Evolutionary conservation across 2,329 filamentous ascomycete species (phyloP).

Genomic region (Botryotinia narcissicola): DNA sequence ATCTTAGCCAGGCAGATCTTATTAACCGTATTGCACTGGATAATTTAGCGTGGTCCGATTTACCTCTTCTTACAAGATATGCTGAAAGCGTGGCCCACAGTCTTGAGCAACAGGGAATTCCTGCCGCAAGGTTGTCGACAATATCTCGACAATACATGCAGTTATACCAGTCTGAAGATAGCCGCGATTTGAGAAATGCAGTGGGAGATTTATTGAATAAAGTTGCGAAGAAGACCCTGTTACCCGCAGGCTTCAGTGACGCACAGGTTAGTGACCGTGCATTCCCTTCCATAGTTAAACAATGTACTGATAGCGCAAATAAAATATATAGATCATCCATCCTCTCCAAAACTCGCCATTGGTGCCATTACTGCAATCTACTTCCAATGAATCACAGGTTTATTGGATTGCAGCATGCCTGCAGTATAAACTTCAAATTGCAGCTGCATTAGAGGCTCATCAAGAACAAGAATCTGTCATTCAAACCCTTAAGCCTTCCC

Average conservation of each 20-base stretch:
- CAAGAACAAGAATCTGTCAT: slow-evolving; percentile 43
- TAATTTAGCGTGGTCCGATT: slow-evolving; percentile 37
- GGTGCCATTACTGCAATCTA: slow-evolving; percentile 46
- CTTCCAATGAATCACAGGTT: slow-evolving; percentile 37
- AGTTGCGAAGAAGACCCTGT: slow-evolving; percentile 29
- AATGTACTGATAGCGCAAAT: slow-evolving; percentile 39
- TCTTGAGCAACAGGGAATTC: background rate
- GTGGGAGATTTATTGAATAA: slow-evolving; percentile 31
- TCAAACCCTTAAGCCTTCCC: slow-evolving; percentile 49
- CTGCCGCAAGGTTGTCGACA: background rate
- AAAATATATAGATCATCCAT: slow-evolving; percentile 51
- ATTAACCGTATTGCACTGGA: slow-evolving; percentile 35
- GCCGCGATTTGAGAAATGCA: slow-evolving; percentile 29
- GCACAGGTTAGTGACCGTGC: slow-evolving; percentile 46
- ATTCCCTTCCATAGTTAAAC: slow-evolving; percentile 29
- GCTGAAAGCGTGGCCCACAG: slow-evolving; percentile 19
- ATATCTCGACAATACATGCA: slow-evolving; percentile 26
- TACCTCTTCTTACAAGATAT: slow-evolving; percentile 35
- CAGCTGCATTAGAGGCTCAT: slow-evolving; percentile 44
- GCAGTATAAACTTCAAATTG: slow-evolving; percentile 50
- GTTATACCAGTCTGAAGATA: slow-evolving; percentile 30
- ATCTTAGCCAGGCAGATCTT: slow-evolving; percentile 19
- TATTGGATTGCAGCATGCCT: slow-evolving; percentile 54
- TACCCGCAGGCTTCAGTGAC: slow-evolving; percentile 38
- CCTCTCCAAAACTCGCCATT: slow-evolving; percentile 57